These are phyloP conservation scores for Ceratocystis lukuohia DNA, from an alignment of 2,329 filamentous ascomycete species.

Conservation along the genomic window DNA sequence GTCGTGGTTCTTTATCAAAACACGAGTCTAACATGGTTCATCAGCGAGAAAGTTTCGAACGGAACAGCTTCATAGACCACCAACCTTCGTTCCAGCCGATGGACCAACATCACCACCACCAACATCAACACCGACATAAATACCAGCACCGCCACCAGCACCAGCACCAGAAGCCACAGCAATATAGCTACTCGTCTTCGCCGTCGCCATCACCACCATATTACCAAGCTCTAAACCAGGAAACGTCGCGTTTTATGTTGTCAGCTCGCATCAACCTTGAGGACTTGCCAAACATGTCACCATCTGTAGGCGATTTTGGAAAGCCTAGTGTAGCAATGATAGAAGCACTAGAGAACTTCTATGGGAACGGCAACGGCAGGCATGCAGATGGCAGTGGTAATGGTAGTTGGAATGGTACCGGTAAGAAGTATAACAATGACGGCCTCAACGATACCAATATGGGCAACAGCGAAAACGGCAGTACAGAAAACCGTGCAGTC, in stretches of 20 bases:
- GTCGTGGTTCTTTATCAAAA: background rate
- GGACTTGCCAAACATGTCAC: background rate
- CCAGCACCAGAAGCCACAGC: background rate
- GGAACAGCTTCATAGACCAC: background rate
- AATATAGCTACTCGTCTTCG: background rate
- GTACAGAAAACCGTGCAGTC: background rate
- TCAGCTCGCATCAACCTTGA: constrained; percentile 10
- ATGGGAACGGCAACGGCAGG: background rate
- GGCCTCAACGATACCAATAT: background rate
- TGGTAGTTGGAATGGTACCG: background rate
- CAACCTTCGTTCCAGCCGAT: background rate
- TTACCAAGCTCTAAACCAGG: background rate
- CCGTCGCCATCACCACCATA: background rate
- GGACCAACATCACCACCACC: background rate
- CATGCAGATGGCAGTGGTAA: background rate
- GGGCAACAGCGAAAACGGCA: constrained; percentile 5
- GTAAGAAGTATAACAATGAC: background rate
- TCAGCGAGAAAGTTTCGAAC: background rate
- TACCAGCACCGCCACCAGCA: no score
- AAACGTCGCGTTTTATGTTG: constrained; percentile 3
- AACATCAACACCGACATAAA: background rate
- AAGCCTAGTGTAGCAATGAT: constrained; percentile 15
- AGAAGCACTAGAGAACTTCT: constrained; percentile 13
- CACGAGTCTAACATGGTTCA: background rate
- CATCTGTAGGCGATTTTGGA: constrained; percentile 15